Conservation (phyloP, 1,284 basidiomycete genomes). For the Cryptococcus deneoformans region DNA sequence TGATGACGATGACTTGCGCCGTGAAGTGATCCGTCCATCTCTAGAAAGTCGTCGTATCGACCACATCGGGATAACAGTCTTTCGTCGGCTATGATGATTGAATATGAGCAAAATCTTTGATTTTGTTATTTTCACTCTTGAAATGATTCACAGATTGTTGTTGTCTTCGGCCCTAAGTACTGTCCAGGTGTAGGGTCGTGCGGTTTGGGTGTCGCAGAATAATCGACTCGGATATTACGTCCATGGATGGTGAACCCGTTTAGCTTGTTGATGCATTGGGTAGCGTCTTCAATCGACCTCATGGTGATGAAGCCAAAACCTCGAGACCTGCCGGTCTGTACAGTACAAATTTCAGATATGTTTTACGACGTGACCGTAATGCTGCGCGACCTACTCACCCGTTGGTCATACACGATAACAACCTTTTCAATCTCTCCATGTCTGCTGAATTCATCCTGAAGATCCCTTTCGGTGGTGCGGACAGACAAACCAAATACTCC, state of each 20-base stretch:
- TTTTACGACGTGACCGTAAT: too few species aligned
- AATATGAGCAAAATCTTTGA: background rate
- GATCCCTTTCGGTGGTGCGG: constrained; percentile 86
- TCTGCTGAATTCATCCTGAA: constrained; percentile 88
- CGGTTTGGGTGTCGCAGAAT: constrained; percentile 86
- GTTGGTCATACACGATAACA: constrained; percentile 97
- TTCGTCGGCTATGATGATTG: background rate
- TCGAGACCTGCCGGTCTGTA: constrained; percentile 87
- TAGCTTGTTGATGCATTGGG: constrained; percentile 80
- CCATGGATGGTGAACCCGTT: constrained; percentile 95
- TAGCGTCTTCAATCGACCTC: constrained; percentile 80
- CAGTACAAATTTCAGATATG: background rate
- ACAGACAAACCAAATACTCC: constrained; percentile 97
- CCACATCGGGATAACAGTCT: too few species aligned
- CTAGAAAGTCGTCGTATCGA: too few species aligned
- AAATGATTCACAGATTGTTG: constrained; percentile 30
- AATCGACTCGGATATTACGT: constrained; percentile 93
- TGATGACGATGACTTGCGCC: too few species aligned
- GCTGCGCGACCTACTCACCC: constrained; percentile 58
- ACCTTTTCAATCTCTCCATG: constrained; percentile 93
- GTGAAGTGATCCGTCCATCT: too few species aligned
- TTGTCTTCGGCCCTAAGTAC: constrained; percentile 89
- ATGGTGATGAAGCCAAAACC: constrained; percentile 98
- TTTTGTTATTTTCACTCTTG: background rate
- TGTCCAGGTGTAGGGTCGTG: constrained; percentile 96